Base-by-base conservation (phyloP, 108 stramenopile species). In the Nitzschia putrida region DNA sequence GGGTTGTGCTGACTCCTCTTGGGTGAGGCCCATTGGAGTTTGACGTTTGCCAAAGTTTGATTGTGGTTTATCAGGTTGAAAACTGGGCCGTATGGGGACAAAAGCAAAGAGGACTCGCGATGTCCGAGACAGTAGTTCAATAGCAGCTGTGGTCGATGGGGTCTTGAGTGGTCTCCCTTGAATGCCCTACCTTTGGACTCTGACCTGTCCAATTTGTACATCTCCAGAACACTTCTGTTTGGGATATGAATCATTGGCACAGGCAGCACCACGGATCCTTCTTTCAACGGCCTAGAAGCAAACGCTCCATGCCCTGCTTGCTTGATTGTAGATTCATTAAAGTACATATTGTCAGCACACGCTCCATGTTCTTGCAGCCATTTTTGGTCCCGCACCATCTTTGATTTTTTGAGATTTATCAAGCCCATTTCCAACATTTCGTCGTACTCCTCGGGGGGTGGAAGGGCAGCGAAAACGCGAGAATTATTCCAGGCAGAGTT, bases 51-150 rank as follows among this genome's bases (percentile, higher is more conserved):
- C 8, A 54, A 42, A 21, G 68, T 69, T 25, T 76, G 68, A 53
- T 76, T 76, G 66, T 91, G 90, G 74, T 91, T 91, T 74, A 91
- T 76, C 34, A 86, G 78, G 43, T 86, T 80, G 45, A 84, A 82
- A 20, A 84, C 37, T 5, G 90, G 85, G 12, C 85, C 80, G 54
- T 74, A 77, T 1, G 91, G 88, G 2, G 85, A 79, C 11, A 91
- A 64, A 14, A 85, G 61, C 74, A 91, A 53, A 0, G 87, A 72
- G 23, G 85, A 86, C 26, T 86, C 65, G 13, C 68, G 71, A 65
- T 91, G 84, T 8, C 87, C 76, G 52, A 81, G 85, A 14, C 85
- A 85, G 56, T 91, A 91, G 71, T 91, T 91, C 51, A 86, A 51
- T 11, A 91, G 63, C 40, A 88, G 45, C 49, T 84, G 80, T 6